Conservation (phyloP, 495 filamentous ascomycete species). For the Daldinia caldariorum region DNA sequence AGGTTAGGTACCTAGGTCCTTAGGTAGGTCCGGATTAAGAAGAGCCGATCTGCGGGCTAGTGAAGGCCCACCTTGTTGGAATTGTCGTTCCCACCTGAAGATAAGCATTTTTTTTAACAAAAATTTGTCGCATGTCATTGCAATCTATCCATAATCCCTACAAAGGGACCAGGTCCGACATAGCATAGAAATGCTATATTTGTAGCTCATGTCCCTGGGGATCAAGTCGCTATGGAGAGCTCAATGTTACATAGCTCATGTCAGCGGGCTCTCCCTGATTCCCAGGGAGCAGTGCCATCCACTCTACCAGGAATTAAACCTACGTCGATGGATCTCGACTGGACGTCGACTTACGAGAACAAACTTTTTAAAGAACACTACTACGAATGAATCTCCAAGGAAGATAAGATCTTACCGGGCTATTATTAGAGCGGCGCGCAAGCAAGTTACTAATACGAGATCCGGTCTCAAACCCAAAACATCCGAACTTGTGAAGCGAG, state of each 20-base stretch:
- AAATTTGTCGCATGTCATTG: slow-evolving; percentile 6
- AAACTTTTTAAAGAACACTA: background rate
- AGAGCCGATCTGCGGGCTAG: slow-evolving; percentile 11
- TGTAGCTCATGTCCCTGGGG: slow-evolving; percentile 59
- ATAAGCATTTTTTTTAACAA: slow-evolving; percentile 24
- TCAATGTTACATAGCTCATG: slow-evolving; percentile 35
- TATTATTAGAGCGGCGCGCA: background rate
- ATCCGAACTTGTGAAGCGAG: slow-evolving; percentile 19
- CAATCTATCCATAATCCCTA: background rate
- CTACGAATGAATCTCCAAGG: background rate
- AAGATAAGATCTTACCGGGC: background rate
- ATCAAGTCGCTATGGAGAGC: slow-evolving; percentile 51
- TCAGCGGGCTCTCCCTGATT: slow-evolving; percentile 48
- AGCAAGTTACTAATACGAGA: slow-evolving; percentile 13
- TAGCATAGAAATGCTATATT: slow-evolving; percentile 40
- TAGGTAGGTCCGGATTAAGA: slow-evolving; percentile 6
- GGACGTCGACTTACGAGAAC: slow-evolving; percentile 2
- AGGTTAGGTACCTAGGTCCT: background rate
- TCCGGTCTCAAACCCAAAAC: slow-evolving; percentile 6
- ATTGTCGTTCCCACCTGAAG: background rate
- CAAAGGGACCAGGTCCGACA: slow-evolving; percentile 11
- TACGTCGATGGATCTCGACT: slow-evolving; percentile 26
- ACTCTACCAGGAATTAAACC: slow-evolving; percentile 14
- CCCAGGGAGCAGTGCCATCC: slow-evolving; percentile 44
- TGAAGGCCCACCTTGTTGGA: background rate